Percentiles rank a stretch among this genome's conserved stretches.
Conservation (phyloP, 305 asterid genomes). For the Ajuga reptans region DNA sequence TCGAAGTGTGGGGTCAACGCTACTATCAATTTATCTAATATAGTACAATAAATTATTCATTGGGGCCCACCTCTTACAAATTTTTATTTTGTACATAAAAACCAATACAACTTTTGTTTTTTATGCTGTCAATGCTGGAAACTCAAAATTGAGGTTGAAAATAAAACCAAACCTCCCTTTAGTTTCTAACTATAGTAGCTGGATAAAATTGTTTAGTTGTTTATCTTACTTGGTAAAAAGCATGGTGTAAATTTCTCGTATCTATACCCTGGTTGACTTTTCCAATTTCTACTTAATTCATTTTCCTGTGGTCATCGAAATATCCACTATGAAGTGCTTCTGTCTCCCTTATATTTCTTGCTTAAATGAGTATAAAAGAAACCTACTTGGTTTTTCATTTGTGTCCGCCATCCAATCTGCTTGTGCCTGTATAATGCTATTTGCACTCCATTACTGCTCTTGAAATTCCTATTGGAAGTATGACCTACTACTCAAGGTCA, state of each 20-base stretch:
- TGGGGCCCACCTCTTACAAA: no score
- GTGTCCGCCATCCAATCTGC: neutral
- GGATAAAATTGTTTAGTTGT: neutral
- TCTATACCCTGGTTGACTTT: neutral
- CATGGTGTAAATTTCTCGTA: neutral
- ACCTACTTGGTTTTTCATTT: neutral
- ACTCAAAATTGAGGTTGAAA: no score
- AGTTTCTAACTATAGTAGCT: neutral
- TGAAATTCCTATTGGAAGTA: neutral
- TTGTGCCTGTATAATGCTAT: constrained; percentile 4
- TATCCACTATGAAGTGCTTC: neutral
- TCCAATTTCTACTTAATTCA: neutral
- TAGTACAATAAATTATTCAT: no score
- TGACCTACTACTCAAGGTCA: neutral
- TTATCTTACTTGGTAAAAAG: neutral
- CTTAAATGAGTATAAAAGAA: neutral
- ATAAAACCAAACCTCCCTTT: neutral
- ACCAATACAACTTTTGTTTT: no score
- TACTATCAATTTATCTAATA: no score
- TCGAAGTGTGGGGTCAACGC: no score
- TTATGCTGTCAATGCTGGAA: no score
- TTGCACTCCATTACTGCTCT: neutral
- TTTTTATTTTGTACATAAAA: no score
- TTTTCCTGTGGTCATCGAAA: neutral
- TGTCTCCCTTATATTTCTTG: neutral